Conservation (phyloP, 345 rosid species). For the Populus pruinosa region DNA sequence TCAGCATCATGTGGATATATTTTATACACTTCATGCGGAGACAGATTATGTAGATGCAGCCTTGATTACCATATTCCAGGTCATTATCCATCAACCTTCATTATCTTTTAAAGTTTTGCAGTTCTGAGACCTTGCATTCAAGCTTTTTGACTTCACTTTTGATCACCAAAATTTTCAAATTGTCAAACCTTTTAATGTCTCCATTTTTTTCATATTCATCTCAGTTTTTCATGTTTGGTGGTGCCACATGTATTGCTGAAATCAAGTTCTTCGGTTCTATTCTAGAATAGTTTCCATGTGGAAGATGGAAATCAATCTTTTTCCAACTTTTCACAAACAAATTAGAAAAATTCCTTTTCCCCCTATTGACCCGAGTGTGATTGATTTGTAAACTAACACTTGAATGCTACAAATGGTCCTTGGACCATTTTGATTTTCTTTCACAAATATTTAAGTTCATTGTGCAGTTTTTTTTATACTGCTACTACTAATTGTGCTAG, state of each 20-base stretch:
- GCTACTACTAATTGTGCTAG: slow-evolving; percentile 31
- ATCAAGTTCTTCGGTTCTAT: slow-evolving; percentile 1
- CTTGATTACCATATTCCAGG: slow-evolving; percentile 80
- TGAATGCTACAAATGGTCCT: background rate
- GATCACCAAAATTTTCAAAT: background rate
- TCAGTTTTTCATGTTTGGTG: slow-evolving; percentile 5
- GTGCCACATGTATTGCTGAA: background rate
- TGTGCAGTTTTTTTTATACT: slow-evolving; percentile 2
- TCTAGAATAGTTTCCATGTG: background rate
- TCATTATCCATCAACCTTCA: slow-evolving; percentile 24
- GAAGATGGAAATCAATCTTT: background rate
- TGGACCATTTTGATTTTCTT: background rate
- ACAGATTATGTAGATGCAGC: slow-evolving; percentile 81
- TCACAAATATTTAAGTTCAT: background rate
- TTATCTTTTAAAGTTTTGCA: background rate
- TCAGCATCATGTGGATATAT: slow-evolving; percentile 73
- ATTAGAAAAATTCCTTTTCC: background rate
- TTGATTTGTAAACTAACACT: background rate
- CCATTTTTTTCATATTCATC: background rate
- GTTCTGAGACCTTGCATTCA: background rate
- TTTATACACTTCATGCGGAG: slow-evolving; percentile 62
- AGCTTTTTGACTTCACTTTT: background rate
- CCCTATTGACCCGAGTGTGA: no score
- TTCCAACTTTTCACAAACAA: no score
- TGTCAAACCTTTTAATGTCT: background rate